Base-by-base conservation (phyloP, 257 asterid genomes). In the Forsythia viridissima region DNA sequence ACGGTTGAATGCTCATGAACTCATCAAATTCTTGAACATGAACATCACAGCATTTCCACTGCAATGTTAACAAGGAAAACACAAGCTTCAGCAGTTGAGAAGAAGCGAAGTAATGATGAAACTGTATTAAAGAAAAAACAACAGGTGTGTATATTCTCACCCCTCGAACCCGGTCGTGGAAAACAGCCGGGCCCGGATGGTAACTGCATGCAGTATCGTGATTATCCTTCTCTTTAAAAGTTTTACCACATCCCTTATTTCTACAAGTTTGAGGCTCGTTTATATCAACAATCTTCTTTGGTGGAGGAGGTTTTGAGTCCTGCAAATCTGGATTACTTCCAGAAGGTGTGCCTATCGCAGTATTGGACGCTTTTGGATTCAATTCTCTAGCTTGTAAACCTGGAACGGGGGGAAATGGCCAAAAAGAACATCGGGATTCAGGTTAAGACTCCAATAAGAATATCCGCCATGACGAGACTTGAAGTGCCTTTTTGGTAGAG, bases 11-110 rank as follows among this genome's bases (percentile, higher is more conserved):
- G 84, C 71, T 80, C 90, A 94, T 88, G 91, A 94, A 94, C 78
- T 94, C 98, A 0, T 92, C 98, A 37, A 94, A 94, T 84, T 94
- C 98, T 86, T 91, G 91, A 4, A 88, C 98, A 71, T 91, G 94
- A 82, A 92, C 70, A 78, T 94, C 98, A 44, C 98, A 94, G 84
- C 98, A 94, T 82, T 92, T 91, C 98, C 98, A 94, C 97, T 94
- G 91, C 85, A 85, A 83, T 38, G 40, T 43, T 48, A 34, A 41
- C 13, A 20, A 34, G 41, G 13, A 52, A 36, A 2, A 15, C 0
- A 37, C 3, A 8, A 1, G 38, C 2, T 4, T 30, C 12, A 18
- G 21, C n/a, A 1, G 9, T 36, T 44, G 3, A 10, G 6, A 24
- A 68, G 57, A 59, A 30, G 61, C 5, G 39, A 21, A 12, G 44